A percentile compares a stretch with the other conserved stretches of the same genome.
Evolutionary conservation across 2,329 filamentous ascomycete genomes (phyloP).

Genomic region (Fusarium napiforme): DNA sequence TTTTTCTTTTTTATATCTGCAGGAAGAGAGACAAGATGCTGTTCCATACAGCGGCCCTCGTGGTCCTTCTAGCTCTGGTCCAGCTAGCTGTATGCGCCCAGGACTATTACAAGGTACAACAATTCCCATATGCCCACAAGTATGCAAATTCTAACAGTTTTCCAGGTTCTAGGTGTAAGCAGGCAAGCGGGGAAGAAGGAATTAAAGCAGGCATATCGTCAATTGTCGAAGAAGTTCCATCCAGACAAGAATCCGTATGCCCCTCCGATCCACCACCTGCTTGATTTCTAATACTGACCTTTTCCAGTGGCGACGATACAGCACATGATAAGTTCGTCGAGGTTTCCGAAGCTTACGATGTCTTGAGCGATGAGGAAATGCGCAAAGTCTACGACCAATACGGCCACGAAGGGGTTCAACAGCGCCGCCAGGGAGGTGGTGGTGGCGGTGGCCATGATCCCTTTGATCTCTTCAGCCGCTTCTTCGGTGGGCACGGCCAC

Average conservation of each 20-base stretch:
- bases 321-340: constrained; percentile 93
- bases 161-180: constrained; percentile 80
- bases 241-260: constrained; percentile 97
- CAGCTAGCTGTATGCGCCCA: constrained; percentile 69
- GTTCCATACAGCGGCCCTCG: constrained; percentile 60
- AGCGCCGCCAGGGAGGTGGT: constrained; percentile 77
- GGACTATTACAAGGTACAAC: constrained; percentile 81
- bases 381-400: constrained; percentile 94
- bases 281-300: background rate
- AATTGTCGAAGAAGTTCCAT: constrained; percentile 93
- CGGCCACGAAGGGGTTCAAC: constrained; percentile 89
- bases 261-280: constrained; percentile 2
- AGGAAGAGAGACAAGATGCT: constrained; percentile 57
- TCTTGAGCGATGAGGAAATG: constrained; percentile 80
- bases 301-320: constrained; percentile 74
- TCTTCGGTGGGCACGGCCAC: constrained; percentile 93
- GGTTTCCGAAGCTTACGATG: constrained; percentile 94
- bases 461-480: constrained; percentile 95
- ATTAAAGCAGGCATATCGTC: constrained; percentile 92
- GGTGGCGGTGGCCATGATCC: constrained; percentile 76
- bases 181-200: constrained; percentile 85
- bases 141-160: background rate
- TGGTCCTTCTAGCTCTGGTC: constrained; percentile 63
- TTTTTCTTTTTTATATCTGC: constrained; percentile 23
- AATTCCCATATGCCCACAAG: background rate